Conservation (phyloP, 495 filamentous ascomycete species). For the Immersiella caudata region DNA sequence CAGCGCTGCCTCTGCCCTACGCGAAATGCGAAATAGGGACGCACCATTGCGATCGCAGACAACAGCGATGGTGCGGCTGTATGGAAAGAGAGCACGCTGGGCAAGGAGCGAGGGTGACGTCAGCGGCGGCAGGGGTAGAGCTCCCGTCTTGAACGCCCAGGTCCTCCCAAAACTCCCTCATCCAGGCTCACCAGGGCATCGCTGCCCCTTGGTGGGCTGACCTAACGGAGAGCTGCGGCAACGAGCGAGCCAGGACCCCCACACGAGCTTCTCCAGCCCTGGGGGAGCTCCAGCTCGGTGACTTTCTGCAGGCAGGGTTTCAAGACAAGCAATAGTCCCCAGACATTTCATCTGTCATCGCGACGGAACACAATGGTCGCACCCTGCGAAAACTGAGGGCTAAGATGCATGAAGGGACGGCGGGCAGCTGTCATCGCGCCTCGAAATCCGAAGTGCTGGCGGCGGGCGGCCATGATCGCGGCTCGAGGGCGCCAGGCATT, state of each 20-base stretch:
- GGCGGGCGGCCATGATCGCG: constrained; percentile 11
- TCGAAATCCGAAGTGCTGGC: neutral
- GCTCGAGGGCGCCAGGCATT: constrained; percentile 20
- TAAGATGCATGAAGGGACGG: constrained; percentile 17
- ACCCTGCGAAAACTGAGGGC: constrained; percentile 1
- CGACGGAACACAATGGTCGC: neutral
- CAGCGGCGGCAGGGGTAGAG: constrained; percentile 27
- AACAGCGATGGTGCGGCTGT: neutral
- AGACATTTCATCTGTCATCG: constrained; percentile 10
- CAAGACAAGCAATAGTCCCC: constrained; percentile 12
- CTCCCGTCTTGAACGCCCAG: neutral
- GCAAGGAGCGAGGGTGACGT: constrained; percentile 21
- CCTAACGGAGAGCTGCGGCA: neutral
- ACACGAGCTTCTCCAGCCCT: neutral
- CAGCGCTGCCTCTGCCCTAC: neutral
- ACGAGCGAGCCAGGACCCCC: neutral
- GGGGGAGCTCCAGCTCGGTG: neutral
- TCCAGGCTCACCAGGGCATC: neutral
- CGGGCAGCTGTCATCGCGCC: constrained; percentile 19
- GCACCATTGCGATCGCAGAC: neutral
- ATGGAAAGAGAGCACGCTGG: neutral
- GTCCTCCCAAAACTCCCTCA: neutral
- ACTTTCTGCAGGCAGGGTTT: constrained; percentile 7
- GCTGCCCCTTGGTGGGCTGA: neutral
- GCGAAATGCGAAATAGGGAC: neutral